Evolutionary conservation across 73 alveolate species (phyloP), one percentile per base, ranked within the genome.

Genomic region (Symbiodinium pilosum): DNA sequence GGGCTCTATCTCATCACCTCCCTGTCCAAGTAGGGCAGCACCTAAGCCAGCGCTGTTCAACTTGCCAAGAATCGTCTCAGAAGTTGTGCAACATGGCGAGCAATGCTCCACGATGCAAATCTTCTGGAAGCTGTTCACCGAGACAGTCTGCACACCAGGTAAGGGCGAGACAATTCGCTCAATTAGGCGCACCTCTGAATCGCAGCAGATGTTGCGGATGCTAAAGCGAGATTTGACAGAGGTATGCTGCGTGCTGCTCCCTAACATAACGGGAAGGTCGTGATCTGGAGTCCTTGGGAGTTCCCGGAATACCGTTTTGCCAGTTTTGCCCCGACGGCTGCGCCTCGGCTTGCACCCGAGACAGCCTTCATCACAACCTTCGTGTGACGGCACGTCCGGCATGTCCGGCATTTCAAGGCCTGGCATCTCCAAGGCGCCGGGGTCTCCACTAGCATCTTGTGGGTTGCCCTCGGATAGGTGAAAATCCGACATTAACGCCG

Each of bases 41-140:
- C 97, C 97, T 68, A 91, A 71, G n/a, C 97, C 97, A 0, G 97
- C 34, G 8, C 44, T 83, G 84, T 91, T 91, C 52, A 91, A 41
- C 89, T 91, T 91, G 44, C 30, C 51, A n/a, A 91, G 56, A 42
- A 91, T 83, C 32, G 41, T 41, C 52, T 91, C 97, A 2, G 97
- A 88, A 28, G 97, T n/a, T n/a, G 89, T 69, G 88, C 97, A 91
- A 18, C 68, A 30, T 43, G 97, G 97, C 43, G 85, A 73, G 88
- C 97, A 91, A 9, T 91, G 97, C 30, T 42, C 97, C 40, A 71
- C 59, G 81, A 91, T 41, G 54, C 97, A 91, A 30, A 91, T 43
- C 88, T 91, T 91, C 97, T 91, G 97, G 88, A 91, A 91, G 40
- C 87, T 91, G 88, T 91, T 91, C 36, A 91, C 81, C 28, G 97